A percentile compares a stretch with the other conserved stretches of the same genome.
Evolutionary conservation across 306 rosid genomes (phyloP).

Genomic region (cucumber (Cucumis sativus)): Cucumber_9930_V3 NC_026656.2:19958001-19958500

Average conservation of each 20-base stretch:
- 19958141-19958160: constrained; percentile 96
- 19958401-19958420: constrained; percentile 15
- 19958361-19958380: constrained; percentile 32
- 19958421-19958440: constrained; percentile 11
- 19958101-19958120: constrained; percentile 72
- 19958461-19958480: constrained; percentile 16
- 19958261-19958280: constrained; percentile 71
- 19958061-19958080: constrained; percentile 2
- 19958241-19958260: not conserved
- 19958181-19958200: not conserved
- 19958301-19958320: constrained; percentile 88
- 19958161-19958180: constrained; percentile 61
- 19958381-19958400: constrained; percentile 48
- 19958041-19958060: not conserved
- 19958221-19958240: not conserved
- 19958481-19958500: not conserved
- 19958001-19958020: not conserved
- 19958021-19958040: not conserved
- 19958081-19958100: constrained; percentile 72
- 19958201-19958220: not conserved
- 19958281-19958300: constrained; percentile 83
- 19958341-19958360: constrained; percentile 70
- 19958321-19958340: constrained; percentile 91
- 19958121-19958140: constrained; percentile 97
- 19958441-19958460: constrained; percentile 9